These are phyloP conservation scores for Psilocybe cyanescens DNA, from an alignment of 768 basidiomycete genomes.

Conservation along the genomic window DNA sequence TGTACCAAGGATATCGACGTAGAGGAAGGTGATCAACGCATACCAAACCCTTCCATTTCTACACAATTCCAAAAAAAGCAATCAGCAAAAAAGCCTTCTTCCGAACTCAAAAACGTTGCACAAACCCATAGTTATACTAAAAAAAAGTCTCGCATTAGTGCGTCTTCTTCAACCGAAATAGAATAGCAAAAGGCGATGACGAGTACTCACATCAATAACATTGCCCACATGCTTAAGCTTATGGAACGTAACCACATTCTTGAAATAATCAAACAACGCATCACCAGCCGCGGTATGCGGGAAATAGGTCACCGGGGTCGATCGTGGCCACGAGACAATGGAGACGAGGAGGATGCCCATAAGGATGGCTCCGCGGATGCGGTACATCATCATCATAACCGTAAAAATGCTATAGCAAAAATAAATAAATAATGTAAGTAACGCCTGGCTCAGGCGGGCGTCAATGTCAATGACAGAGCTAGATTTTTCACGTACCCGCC, in stretches of 20 bases:
- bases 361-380: constrained; percentile 81
- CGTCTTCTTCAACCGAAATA: background rate
- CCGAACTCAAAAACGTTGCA: background rate
- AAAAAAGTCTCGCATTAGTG: background rate
- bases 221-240: constrained; percentile 65
- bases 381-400: constrained; percentile 81
- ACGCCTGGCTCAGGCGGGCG: background rate
- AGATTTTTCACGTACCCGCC: constrained; percentile 62
- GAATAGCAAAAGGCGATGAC: constrained; percentile 2
- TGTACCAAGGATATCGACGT: constrained; percentile 82
- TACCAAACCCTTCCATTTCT: constrained; percentile 83
- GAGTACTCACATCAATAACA: constrained; percentile 59
- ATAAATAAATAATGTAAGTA: background rate
- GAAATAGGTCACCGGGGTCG: constrained; percentile 80
- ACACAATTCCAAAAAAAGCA: constrained; percentile 21
- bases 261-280: constrained; percentile 81
- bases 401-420: constrained; percentile 62
- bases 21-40: constrained; percentile 86
- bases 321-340: constrained; percentile 88
- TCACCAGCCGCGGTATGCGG: constrained; percentile 73
- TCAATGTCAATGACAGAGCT: background rate
- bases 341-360: constrained; percentile 86
- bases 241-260: constrained; percentile 80
- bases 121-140: constrained; percentile 53
- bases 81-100: background rate